Base-by-base conservation (phyloP, 257 asterid species). In the Salvia rosmarinus region DNA sequence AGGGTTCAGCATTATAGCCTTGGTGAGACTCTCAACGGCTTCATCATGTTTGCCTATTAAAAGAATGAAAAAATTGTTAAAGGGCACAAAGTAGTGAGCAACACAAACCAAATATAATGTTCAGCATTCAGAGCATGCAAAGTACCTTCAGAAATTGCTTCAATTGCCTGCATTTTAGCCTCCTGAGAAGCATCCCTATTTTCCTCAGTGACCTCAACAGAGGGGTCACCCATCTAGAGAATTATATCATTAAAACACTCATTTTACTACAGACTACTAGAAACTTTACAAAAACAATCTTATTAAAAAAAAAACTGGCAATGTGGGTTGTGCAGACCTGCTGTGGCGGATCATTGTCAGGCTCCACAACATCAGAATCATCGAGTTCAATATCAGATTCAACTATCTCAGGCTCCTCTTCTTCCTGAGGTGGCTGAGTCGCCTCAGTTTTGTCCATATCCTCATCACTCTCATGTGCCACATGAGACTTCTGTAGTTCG, bases 351-450 rank as follows among this genome's bases (percentile, higher is more conserved):
- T 88, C 99, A 77, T 88, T 80, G 78, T 95, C 99, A 57, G 98
- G 88, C 78, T 88, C 96, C 80, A 95, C 94, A 39, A 88, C 82
- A 64, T 82, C 91, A 57, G 82, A 78, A 63, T 95, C 95, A 55
- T 95, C 99, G 34, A 95, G 96, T 47, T 95, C 99, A 30, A 95
- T 25, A 61, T 95, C 99, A 14, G 99, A 95, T 68, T 95, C 99
- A 44, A 91, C 55, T 51, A 95, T 87, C 80, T 91, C 98, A 57
- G 98, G 89, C 81, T 95, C 99, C 67, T 87, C 97, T 73, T 87
- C 96, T 51, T 86, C 90, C 12, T 47, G 81, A 65, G 75, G 89
- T 0, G 37, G 63, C 55, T 67, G 81, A 65, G 82, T 77, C 52
- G 79, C 89, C 71, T 82, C 85, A 14, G 50, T 5, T 2, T 89